These are phyloP conservation scores for Tetracladium maxilliforme DNA, from an alignment of 2,329 filamentous ascomycete genomes.

Conservation along the genomic window DNA sequence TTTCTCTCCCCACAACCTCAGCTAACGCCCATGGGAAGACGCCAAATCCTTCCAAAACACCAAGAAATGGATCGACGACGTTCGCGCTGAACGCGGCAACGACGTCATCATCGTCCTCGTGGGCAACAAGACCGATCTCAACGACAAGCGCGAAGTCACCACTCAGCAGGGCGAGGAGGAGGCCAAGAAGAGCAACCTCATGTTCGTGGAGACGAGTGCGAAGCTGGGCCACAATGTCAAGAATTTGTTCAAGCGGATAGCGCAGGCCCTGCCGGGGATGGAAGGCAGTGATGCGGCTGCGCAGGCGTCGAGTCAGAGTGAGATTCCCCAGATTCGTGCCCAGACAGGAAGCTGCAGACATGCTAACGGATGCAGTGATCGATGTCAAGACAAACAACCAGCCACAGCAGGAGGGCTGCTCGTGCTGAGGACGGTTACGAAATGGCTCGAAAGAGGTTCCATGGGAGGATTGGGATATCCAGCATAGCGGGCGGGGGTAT, in stretches of 20 bases:
- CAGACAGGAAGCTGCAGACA: constrained; percentile 1
- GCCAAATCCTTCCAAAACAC: constrained; percentile 98
- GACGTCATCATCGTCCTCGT: constrained; percentile 98
- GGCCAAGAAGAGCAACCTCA: constrained; percentile 91
- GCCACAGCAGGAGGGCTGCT: constrained; percentile 59
- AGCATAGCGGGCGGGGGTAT: too few relatives aligned
- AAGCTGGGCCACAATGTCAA: constrained; percentile 98
- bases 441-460: too few relatives aligned
- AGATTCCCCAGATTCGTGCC: constrained; percentile 18
- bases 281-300: constrained; percentile 73
- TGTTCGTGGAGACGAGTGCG: constrained; percentile 98
- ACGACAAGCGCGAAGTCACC: constrained; percentile 95
- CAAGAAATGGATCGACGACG: constrained; percentile 98
- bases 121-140: constrained; percentile 97
- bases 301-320: constrained; percentile 64
- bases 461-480: too few relatives aligned
- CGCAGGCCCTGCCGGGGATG: constrained; percentile 94
- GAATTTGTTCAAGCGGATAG: constrained; percentile 92
- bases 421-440: constrained; percentile 31
- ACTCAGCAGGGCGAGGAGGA: constrained; percentile 94
- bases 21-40: constrained; percentile 40
- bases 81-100: constrained; percentile 88
- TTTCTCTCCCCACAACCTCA: not conserved
- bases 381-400: constrained; percentile 76
- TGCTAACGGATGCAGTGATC: constrained; percentile 53